Evolutionary conservation across 2,329 filamentous ascomycete genomes (phyloP).

Genomic region (Fusarium vanettenii): DNA sequence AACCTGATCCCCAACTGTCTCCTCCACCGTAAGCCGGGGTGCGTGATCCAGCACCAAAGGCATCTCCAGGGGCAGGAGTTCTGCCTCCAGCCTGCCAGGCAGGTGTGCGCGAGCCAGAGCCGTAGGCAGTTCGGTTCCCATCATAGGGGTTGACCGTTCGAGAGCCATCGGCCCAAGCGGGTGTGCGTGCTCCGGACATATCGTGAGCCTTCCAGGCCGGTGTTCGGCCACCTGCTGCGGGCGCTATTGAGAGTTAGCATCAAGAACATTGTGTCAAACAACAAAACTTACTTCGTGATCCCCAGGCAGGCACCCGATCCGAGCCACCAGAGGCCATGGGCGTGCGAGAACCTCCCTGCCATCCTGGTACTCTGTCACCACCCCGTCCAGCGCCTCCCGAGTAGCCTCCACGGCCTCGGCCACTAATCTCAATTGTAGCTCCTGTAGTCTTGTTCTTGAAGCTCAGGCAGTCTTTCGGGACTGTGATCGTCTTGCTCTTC

Average conservation of each 20-base stretch:
- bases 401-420: constrained; percentile 58
- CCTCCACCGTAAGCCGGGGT: constrained; percentile 71
- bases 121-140: constrained; percentile 82
- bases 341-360: constrained; percentile 76
- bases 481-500: constrained; percentile 89
- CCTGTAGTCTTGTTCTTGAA: constrained; percentile 89
- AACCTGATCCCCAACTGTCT: constrained; percentile 74
- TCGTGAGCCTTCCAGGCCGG: constrained; percentile 71
- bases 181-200: constrained; percentile 70
- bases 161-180: constrained; percentile 77
- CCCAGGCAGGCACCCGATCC: constrained; percentile 83
- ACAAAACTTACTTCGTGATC: constrained; percentile 70
- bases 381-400: constrained; percentile 58
- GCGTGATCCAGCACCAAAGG: constrained; percentile 75
- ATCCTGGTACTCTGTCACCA: constrained; percentile 63
- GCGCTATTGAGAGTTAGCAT: constrained; percentile 57
- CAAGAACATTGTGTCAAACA: background rate
- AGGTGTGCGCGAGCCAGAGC: constrained; percentile 76
- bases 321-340: constrained; percentile 70
- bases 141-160: constrained; percentile 78
- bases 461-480: constrained; percentile 83
- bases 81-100: constrained; percentile 84
- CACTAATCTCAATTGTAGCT: constrained; percentile 77
- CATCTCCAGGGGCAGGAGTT: constrained; percentile 71
- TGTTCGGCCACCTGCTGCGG: constrained; percentile 67